Evolutionary conservation across 2,329 filamentous ascomycete genomes (phyloP).

Genomic region (Colletotrichum melonis): DNA sequence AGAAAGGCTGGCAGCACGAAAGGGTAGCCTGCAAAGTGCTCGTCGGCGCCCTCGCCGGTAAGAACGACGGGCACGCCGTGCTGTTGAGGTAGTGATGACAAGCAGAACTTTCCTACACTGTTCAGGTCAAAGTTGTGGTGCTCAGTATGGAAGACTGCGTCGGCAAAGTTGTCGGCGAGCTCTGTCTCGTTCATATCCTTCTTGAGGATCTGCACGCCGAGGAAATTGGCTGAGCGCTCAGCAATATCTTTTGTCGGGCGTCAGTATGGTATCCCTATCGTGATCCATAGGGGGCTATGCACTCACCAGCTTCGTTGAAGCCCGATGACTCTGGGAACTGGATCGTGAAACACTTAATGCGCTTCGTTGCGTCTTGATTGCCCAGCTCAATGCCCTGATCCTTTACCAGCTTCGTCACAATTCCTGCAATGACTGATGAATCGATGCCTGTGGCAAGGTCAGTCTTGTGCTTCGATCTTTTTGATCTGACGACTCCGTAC

Average conservation of each 20-base stretch:
- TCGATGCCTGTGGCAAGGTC: slow-evolving; percentile 66
- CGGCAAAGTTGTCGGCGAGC: slow-evolving; percentile 44
- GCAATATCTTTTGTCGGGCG: slow-evolving; percentile 41
- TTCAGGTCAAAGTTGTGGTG: slow-evolving; percentile 59
- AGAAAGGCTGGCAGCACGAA: slow-evolving; percentile 59
- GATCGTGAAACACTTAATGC: slow-evolving; percentile 59
- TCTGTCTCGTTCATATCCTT: slow-evolving; percentile 42
- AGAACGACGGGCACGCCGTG: slow-evolving; percentile 65
- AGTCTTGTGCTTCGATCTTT: background rate
- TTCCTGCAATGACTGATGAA: slow-evolving; percentile 67
- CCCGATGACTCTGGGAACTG: slow-evolving; percentile 60
- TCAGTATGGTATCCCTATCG: background rate
- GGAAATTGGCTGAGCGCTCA: slow-evolving; percentile 45
- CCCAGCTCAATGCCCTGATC: slow-evolving; percentile 59
- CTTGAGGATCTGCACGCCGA: slow-evolving; percentile 44
- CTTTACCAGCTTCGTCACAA: slow-evolving; percentile 62
- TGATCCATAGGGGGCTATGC: too few relatives aligned
- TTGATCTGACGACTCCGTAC: slow-evolving; percentile 64
- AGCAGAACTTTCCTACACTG: slow-evolving; percentile 61
- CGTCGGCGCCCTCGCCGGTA: slow-evolving; percentile 64
- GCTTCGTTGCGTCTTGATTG: slow-evolving; percentile 46
- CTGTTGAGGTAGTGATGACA: slow-evolving; percentile 57
- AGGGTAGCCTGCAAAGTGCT: slow-evolving; percentile 65
- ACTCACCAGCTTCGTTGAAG: slow-evolving; percentile 59
- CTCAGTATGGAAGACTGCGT: slow-evolving; percentile 46